Evolutionary conservation across 345 rosid species (phyloP), one percentile per base, ranked within the genome.

Genomic region (Pugionium dolabratum): DNA sequence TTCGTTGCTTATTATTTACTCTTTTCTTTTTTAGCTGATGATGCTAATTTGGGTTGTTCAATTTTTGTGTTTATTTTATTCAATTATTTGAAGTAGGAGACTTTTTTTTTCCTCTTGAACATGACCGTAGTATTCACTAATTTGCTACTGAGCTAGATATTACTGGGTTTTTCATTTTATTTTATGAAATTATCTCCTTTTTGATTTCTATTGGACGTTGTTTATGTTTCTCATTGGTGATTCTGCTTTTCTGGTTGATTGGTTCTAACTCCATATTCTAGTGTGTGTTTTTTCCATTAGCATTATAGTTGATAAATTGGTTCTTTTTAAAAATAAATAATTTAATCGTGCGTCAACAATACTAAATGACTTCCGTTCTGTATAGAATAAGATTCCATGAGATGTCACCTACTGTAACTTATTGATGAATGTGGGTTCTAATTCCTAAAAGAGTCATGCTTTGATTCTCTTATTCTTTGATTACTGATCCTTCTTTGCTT

Each of bases 351-450:
- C 60, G 59, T 55, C 61, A 9, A 11, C 18, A 25, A 58, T 30
- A 41, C 34, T 45, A 4, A 7, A 37, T 26, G 44, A 54, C 52
- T 66, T 60, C 52, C 27, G 2, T 45, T 66, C 8, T 66, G 67
- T 54, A 52, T 8, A 47, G 77, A 67, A 66, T 73, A 41, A 46
- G 72, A 66, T 73, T 73, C 77, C 62, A 32, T 36, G 51, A 37
- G 54, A 66, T 66, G 71, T 66, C 69, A 64, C 67, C 18, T 53
- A 11, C n/a, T 33, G 53, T 9, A 33, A 31, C 67, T 40, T 31
- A 42, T 56, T 56, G 52, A 51, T 66, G 35, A 73, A 66, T 45
- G 72, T 60, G 31, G 51, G 18, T 61, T 70, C 46, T 61, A 18
- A 40, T 54, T 47, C 37, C 42, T 53, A 4, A 64, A 49, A 50